phyloP scores from a whole-genome alignment of 2,329 filamentous ascomycete species.

The Didymella sp. region DNA sequence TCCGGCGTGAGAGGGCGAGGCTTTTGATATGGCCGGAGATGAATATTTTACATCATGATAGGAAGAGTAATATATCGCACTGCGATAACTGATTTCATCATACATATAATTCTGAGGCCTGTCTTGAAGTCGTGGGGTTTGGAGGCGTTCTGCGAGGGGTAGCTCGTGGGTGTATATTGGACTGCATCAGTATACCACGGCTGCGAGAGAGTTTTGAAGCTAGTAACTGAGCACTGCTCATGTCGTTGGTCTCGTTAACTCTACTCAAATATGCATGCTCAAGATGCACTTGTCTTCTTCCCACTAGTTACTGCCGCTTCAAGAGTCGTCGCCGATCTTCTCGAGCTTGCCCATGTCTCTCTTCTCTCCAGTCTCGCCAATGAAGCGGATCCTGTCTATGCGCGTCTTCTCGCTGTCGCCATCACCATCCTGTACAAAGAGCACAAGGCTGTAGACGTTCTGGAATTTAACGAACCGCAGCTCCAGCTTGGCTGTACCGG shows the following conservation, averaged over 20 bases:
- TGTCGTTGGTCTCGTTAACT: slow-evolving; percentile 16
- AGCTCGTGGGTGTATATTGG: background rate
- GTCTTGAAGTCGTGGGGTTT: background rate
- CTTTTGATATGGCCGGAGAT: slow-evolving; percentile 45
- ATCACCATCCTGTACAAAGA: slow-evolving; percentile 85
- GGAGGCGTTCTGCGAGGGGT: background rate
- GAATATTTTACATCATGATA: slow-evolving; percentile 47
- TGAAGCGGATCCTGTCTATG: slow-evolving; percentile 77
- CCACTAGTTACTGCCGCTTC: background rate
- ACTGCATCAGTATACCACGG: background rate
- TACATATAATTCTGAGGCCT: slow-evolving; percentile 47
- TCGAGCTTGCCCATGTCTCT: slow-evolving; percentile 92
- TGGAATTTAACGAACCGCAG: slow-evolving; percentile 98
- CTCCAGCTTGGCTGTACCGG: slow-evolving; percentile 59
- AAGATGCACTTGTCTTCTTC: background rate
- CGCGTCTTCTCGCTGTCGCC: slow-evolving; percentile 86
- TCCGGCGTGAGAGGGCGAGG: background rate
- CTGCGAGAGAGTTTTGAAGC: background rate
- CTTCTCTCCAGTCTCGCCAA: slow-evolving; percentile 92
- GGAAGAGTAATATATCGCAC: slow-evolving; percentile 51
- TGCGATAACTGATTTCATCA: slow-evolving; percentile 47
- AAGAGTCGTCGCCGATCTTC: slow-evolving; percentile 80
- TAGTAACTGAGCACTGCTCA: slow-evolving; percentile 3
- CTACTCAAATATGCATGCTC: slow-evolving; percentile 1
- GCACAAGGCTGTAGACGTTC: slow-evolving; percentile 81